A percentile compares a stretch with the other conserved stretches of the same genome.
Evolutionary conservation across 2,329 filamentous ascomycete species (phyloP).

Genomic region (Raffaelea arxii): DNA sequence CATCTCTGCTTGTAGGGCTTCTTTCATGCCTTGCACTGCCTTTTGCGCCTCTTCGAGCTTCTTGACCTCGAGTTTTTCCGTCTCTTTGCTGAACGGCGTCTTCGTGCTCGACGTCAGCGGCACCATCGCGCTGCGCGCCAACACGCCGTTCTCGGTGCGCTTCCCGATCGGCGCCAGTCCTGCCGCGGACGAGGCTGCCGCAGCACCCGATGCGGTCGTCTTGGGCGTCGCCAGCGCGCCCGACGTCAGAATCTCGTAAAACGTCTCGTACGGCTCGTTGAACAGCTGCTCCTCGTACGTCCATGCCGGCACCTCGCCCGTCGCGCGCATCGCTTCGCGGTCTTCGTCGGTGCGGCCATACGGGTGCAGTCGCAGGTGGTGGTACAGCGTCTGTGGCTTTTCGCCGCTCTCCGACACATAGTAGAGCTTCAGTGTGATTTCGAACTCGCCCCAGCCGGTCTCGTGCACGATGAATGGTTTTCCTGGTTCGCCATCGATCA

Average conservation of each 20-base stretch:
- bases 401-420: slow-evolving; percentile 81
- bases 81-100: slow-evolving; percentile 65
- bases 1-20: slow-evolving; percentile 49
- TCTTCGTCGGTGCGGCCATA: slow-evolving; percentile 76
- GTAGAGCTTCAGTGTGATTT: slow-evolving; percentile 90
- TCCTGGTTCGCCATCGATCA: slow-evolving; percentile 61
- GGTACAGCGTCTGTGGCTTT: slow-evolving; percentile 93
- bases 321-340: slow-evolving; percentile 48
- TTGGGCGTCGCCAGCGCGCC: slow-evolving; percentile 45
- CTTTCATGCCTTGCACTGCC: slow-evolving; percentile 51
- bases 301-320: slow-evolving; percentile 63
- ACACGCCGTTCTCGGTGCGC: slow-evolving; percentile 39
- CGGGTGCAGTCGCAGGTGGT: slow-evolving; percentile 82
- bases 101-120: slow-evolving; percentile 56
- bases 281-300: slow-evolving; percentile 92
- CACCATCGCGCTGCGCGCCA: slow-evolving; percentile 65
- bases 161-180: slow-evolving; percentile 20
- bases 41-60: slow-evolving; percentile 53
- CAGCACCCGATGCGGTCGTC: slow-evolving; percentile 46
- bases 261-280: slow-evolving; percentile 89
- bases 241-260: slow-evolving; percentile 77
- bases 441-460: slow-evolving; percentile 97
- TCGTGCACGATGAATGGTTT: slow-evolving; percentile 75
- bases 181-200: slow-evolving; percentile 28
- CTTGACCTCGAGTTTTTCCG: slow-evolving; percentile 54